Percentiles rank a stretch among this genome's conserved stretches.
phyloP scores from a whole-genome alignment of 2,329 filamentous ascomycete species.

The Fusarium brachygibbosum region DNA sequence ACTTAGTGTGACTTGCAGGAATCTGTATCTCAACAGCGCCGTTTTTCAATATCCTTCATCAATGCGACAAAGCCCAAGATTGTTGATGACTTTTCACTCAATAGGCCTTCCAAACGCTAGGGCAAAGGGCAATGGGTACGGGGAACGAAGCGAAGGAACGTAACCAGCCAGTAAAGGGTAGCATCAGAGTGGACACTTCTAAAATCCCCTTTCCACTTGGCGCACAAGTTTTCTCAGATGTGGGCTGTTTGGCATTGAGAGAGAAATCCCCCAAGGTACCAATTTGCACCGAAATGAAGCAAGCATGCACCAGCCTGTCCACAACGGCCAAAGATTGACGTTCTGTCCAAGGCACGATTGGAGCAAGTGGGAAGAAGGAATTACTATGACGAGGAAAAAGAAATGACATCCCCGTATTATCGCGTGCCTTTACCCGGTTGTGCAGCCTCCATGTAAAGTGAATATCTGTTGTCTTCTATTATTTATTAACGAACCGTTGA shows the following conservation, averaged over 20 bases:
- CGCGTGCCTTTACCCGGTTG: not conserved
- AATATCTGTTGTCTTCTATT: too few relatives aligned
- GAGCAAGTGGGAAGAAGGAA: not conserved
- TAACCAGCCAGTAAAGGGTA: conserved; percentile 3
- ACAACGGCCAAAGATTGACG: not conserved
- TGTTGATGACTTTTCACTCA: not conserved
- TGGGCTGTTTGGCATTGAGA: conserved; percentile 20
- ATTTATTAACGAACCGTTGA: conserved; percentile 13
- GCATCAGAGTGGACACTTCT: conserved; percentile 21
- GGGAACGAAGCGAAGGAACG: not conserved
- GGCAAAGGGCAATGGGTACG: not conserved
- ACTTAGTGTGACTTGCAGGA: not conserved
- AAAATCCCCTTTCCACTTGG: not conserved
- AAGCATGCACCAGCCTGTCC: not conserved
- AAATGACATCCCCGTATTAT: not conserved
- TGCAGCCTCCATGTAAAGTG: not conserved
- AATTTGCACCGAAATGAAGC: not conserved
- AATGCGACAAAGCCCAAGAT: not conserved
- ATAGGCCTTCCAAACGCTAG: not conserved
- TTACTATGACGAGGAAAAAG: not conserved
- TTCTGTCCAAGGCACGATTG: not conserved
- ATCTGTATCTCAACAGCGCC: not conserved
- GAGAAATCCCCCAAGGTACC: not conserved
- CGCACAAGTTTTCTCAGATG: not conserved
- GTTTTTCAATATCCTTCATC: not conserved